Base-by-base conservation (phyloP, 2,329 filamentous ascomycete species). In the Leptodontidium sp. region DNA sequence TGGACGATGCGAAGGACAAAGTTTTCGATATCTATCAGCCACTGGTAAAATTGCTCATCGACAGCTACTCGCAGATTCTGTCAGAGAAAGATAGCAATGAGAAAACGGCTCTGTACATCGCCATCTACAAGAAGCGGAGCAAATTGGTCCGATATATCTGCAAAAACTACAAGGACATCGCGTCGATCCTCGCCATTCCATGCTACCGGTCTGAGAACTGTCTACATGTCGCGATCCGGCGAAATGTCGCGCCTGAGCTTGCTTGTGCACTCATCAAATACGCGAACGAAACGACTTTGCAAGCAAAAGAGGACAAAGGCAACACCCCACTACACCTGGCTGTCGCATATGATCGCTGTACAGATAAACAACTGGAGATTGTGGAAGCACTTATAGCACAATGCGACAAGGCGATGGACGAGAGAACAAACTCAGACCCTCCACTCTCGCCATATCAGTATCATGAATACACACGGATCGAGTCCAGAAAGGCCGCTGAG, bases 81-180 rank as follows among this genome's bases (percentile, higher is more conserved):
- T 47, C 38, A 17, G 63, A 67, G 21, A 66, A 64, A 45, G 72
- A 74, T 59, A 61, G 57, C 17, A 65, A 70, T 50, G 62, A 62
- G 17, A 73, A 73, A 35, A 73, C 71, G 21, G 72, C 74, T 29
- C 70, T 75, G 12, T 71, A 70, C 57, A 65, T 70, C 40, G 72
- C 74, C 5, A 69, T 73, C 15, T 50, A 62, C 11, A 68, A 67
- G 49, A 73, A 70, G 53, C 52, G 61, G 14, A 40, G 66, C 5
- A 70, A 67, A 17, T 45, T 72, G 17, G 53, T 69, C 17, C 57
- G 67, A n/a, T 61, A 26, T 32, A 66, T 73, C 43, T 66, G 67
- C 43, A 67, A 75, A 45, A 64, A 50, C 1, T 49, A 69, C 47
- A 32, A 63, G 38, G 40, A 70, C 35, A 70, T 71, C 32, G 65